Percentiles rank a stretch among this genome's conserved stretches.
phyloP scores from a whole-genome alignment of 257 asterid species.

The Gynochthodes officinalis region DNA sequence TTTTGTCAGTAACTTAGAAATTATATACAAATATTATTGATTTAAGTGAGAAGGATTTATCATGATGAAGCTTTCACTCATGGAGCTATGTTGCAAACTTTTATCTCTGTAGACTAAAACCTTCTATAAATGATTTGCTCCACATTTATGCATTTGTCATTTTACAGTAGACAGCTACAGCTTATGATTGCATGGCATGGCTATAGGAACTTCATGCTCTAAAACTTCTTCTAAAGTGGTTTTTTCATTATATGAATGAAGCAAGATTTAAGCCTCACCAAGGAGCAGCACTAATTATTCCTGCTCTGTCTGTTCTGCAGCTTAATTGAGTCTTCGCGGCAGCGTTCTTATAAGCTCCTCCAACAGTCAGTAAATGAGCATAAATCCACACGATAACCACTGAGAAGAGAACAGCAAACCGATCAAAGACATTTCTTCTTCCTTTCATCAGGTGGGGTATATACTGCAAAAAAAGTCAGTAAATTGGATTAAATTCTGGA shows the following conservation, averaged over 20 bases:
- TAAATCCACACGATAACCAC: conserved; percentile 83
- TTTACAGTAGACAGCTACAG: neutral
- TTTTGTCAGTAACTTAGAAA: neutral
- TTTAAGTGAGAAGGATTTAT: neutral
- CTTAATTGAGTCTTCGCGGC: conserved; percentile 52
- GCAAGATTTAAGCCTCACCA: conserved; percentile 44
- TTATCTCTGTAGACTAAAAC: neutral
- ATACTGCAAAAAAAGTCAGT: conserved; percentile 43
- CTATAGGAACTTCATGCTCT: neutral
- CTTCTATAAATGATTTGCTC: neutral
- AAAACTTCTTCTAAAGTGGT: neutral
- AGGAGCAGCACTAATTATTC: conserved; percentile 75
- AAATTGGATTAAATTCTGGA: conserved; percentile 5
- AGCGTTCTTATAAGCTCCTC: conserved; percentile 73
- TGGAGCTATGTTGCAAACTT: neutral
- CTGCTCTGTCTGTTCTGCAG: conserved; percentile 96
- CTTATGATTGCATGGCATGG: neutral
- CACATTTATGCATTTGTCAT: neutral
- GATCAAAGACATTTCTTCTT: conserved; percentile 54
- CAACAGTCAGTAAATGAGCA: conserved; percentile 75
- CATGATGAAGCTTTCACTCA: too few species aligned
- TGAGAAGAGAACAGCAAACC: conserved; percentile 73
- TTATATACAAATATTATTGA: neutral
- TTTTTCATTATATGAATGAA: neutral
- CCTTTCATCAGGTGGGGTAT: conserved; percentile 68